phyloP scores from a whole-genome alignment of 192 early-diverging fungal genomes.

The Globomyces pollinis-pini region DNA sequence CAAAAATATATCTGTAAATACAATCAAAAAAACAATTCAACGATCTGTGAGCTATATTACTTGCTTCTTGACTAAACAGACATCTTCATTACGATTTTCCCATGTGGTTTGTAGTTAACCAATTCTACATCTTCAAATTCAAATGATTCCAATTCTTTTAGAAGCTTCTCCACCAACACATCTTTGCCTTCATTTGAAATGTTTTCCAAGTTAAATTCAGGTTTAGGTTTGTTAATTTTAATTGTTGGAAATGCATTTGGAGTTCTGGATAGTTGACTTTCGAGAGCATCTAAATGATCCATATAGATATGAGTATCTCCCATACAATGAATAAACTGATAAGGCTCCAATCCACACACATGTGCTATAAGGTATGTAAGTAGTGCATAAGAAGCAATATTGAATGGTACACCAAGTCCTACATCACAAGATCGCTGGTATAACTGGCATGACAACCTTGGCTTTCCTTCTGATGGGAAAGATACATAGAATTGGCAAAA shows the following conservation, averaged over 20 bases:
- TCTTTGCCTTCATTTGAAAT: too few relatives aligned
- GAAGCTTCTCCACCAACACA: constrained; percentile 27
- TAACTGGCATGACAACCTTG: constrained; percentile 77
- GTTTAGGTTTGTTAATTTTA: constrained; percentile 44
- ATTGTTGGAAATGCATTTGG: constrained; percentile 81
- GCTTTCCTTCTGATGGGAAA: too few relatives aligned
- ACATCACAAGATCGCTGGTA: constrained; percentile 94
- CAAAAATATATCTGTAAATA: too few relatives aligned
- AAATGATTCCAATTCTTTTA: constrained; percentile 54
- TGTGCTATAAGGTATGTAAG: constrained; percentile 86
- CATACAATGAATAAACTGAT: constrained; percentile 85
- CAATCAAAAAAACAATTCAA: too few relatives aligned
- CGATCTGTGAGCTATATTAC: too few relatives aligned
- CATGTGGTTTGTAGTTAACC: constrained; percentile 75
- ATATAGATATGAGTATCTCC: constrained; percentile 94
- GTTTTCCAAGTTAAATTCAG: too few relatives aligned
- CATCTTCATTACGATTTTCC: constrained; percentile 91
- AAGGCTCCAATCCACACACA: constrained; percentile 72
- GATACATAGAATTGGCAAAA: constrained; percentile 97
- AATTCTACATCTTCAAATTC: constrained; percentile 71
- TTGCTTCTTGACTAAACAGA: constrained; percentile 66
- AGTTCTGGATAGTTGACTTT: constrained; percentile 64
- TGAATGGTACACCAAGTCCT: constrained; percentile 96
- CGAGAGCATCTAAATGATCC: constrained; percentile 83
- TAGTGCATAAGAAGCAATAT: constrained; percentile 93